These are phyloP conservation scores for Aulographum hederae DNA, from an alignment of 2,329 filamentous ascomycete genomes.

Conservation along the genomic window DNA sequence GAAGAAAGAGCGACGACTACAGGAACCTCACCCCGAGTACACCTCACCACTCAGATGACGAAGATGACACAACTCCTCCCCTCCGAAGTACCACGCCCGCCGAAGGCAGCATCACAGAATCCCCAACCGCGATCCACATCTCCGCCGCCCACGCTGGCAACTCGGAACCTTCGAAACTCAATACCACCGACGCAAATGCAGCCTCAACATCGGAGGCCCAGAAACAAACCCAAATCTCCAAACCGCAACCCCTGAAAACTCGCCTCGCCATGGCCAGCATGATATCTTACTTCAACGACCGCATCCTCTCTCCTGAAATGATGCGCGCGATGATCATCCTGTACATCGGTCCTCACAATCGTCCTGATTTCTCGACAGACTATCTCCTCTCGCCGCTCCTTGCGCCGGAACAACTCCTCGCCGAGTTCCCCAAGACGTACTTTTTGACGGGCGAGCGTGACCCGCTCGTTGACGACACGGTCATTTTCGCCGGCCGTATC, in stretches of 20 bases:
- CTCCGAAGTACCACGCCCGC: background rate
- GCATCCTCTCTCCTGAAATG: slow-evolving; percentile 90
- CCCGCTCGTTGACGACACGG: slow-evolving; percentile 87
- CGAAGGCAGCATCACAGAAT: slow-evolving; percentile 1
- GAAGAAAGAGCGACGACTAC: slow-evolving; percentile 79
- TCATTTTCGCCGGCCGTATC: slow-evolving; percentile 85
- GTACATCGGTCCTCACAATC: slow-evolving; percentile 84
- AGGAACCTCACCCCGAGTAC: slow-evolving; percentile 64
- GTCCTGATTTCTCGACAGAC: slow-evolving; percentile 82
- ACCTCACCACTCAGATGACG: slow-evolving; percentile 63
- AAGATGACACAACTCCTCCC: slow-evolving; percentile 16
- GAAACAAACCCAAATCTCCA: slow-evolving; percentile 19
- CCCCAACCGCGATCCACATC: slow-evolving; percentile 17
- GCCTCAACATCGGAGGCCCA: background rate
- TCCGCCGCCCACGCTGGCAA: slow-evolving; percentile 19
- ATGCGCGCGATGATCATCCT: slow-evolving; percentile 98
- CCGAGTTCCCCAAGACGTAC: slow-evolving; percentile 83
- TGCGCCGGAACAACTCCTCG: slow-evolving; percentile 67
- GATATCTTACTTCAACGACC: slow-evolving; percentile 95
- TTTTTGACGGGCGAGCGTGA: slow-evolving; percentile 91
- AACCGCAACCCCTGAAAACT: slow-evolving; percentile 44
- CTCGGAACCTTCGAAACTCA: slow-evolving; percentile 9
- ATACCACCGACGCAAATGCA: background rate
- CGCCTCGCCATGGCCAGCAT: slow-evolving; percentile 90
- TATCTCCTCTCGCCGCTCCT: slow-evolving; percentile 80